Evolutionary conservation across 2,329 filamentous ascomycete genomes (phyloP), one percentile per base, ranked within the genome.

Genomic region (Stagonosporopsis vannaccii): DNA sequence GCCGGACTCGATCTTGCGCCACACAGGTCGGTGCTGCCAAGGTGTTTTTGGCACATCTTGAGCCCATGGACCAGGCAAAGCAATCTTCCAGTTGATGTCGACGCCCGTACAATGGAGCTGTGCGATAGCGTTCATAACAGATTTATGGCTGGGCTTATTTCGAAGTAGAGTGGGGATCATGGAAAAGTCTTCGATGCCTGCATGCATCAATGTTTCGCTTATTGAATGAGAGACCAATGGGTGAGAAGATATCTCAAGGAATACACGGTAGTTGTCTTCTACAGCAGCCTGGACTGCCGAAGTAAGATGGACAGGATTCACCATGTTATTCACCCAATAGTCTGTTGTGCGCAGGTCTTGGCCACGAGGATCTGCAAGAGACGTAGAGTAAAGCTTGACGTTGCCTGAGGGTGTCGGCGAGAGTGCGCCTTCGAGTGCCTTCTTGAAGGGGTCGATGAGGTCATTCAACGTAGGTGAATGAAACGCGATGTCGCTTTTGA

Each of bases 401-500:
- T 45, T 17, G 13, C 44, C 23, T 20, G 53, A 36, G 15, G 46
- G 40, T 13, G 57, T 44, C 3, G 73, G 74, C 3, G 56, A 30
- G 11, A 74, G 62, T 7, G 50, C 19, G 42, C 54, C 60, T 15
- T 53, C 45, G n/a, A 78, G 59, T 3, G 53, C 59, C 15, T 70
- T 44, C 2, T 53, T 23, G 13, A 79, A 62, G 6, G 72, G 66
- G 8, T 63, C 57, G 0, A 63, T 58, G 7, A 78, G 68, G 12
- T 51, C 44, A 8, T 66, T 54, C 7, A 79, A 62, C 49, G 72
- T 65, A 7, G 73, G 75, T 43, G 68, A 73, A 54, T 79, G 78
- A 53, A 80, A 80, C 7, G 75, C 73, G 36, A 80, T 68, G 44
- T 78, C 75, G 0, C 75, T 77, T 41, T 75, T 72, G n/a, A 80